Conservation (phyloP, 768 basidiomycete species). For the Agaricus subrufescens region DNA sequence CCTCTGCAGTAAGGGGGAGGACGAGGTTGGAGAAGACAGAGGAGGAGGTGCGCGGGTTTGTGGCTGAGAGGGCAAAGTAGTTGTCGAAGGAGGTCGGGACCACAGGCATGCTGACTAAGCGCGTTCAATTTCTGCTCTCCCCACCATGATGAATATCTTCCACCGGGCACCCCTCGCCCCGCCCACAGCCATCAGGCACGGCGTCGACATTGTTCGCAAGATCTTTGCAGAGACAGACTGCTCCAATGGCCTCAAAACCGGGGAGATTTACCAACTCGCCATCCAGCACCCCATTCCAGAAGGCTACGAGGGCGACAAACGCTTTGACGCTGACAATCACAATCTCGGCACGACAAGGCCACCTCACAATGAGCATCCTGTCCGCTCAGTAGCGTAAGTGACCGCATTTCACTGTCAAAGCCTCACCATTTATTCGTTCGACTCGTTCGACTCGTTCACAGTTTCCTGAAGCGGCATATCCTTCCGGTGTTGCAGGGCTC, state of each 20-base stretch:
- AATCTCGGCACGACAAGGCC: conserved; percentile 15
- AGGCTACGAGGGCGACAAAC: conserved; percentile 19
- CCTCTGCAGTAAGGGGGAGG: conserved; percentile 64
- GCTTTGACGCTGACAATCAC: not conserved
- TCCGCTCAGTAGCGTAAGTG: conserved; percentile 50
- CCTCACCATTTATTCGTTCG: not conserved
- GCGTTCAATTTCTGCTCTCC: not conserved
- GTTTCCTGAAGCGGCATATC: not conserved
- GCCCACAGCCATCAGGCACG: not conserved
- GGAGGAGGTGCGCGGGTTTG: conserved; percentile 67
- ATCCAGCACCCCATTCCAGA: conserved; percentile 22
- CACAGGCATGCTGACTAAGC: conserved; percentile 22
- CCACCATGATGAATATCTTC: not conserved
- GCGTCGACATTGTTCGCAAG: conserved; percentile 1
- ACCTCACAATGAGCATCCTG: conserved; percentile 38
- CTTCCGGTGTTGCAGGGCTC: not conserved
- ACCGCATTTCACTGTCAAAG: not conserved
- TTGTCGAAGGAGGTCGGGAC: conserved; percentile 76
- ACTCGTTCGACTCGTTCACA: not conserved
- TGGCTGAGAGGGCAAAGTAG: conserved; percentile 68
- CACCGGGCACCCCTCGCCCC: not conserved
- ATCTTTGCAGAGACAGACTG: not conserved
- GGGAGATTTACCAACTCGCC: conserved; percentile 33
- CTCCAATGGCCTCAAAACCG: conserved; percentile 28
- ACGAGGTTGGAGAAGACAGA: conserved; percentile 77